phyloP scores from a whole-genome alignment of 352 stramenopile genomes.

The Phytophthora chlamydospora region DNA sequence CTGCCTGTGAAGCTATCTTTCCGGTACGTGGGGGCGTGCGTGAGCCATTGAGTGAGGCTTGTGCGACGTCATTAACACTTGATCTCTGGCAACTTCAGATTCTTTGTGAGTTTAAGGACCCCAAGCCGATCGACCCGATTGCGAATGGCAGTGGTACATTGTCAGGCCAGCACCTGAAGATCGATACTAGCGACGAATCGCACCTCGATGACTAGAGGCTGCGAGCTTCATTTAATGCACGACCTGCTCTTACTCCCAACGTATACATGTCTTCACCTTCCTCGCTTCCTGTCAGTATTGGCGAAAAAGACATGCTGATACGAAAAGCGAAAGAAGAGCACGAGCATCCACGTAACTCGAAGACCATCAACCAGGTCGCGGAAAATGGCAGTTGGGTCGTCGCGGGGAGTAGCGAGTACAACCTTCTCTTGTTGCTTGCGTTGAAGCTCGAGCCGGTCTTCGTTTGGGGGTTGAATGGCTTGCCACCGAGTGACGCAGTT shows the following conservation, averaged over 20 bases:
- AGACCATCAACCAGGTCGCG: conserved; percentile 21
- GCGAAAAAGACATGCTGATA: conserved; percentile 45
- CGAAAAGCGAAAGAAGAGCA: conserved; percentile 41
- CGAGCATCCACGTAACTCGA: conserved; percentile 26
- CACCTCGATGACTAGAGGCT: conserved; percentile 44
- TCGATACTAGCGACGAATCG: conserved; percentile 42
- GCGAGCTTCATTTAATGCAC: neutral
- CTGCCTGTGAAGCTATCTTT: conserved; percentile 85
- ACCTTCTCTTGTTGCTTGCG: conserved; percentile 10
- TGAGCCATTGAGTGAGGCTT: neutral
- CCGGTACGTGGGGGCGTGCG: conserved; percentile 42
- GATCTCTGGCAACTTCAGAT: conserved; percentile 45
- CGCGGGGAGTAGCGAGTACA: conserved; percentile 21
- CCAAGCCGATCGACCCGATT: conserved; percentile 37
- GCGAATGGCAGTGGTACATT: neutral
- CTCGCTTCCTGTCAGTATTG: conserved; percentile 17
- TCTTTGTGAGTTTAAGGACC: conserved; percentile 62
- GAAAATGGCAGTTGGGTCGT: conserved; percentile 9
- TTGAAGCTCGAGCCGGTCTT: conserved; percentile 26
- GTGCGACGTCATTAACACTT: conserved; percentile 1
- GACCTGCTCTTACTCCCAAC: neutral
- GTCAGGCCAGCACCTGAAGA: conserved; percentile 15
- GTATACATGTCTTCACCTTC: neutral
- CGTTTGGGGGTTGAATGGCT: conserved; percentile 17
- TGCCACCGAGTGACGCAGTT: conserved; percentile 16